Evolutionary conservation across 2,329 filamentous ascomycete genomes (phyloP), one percentile per base, ranked within the genome.

Genomic region (Colletotrichum spaethianum): DNA sequence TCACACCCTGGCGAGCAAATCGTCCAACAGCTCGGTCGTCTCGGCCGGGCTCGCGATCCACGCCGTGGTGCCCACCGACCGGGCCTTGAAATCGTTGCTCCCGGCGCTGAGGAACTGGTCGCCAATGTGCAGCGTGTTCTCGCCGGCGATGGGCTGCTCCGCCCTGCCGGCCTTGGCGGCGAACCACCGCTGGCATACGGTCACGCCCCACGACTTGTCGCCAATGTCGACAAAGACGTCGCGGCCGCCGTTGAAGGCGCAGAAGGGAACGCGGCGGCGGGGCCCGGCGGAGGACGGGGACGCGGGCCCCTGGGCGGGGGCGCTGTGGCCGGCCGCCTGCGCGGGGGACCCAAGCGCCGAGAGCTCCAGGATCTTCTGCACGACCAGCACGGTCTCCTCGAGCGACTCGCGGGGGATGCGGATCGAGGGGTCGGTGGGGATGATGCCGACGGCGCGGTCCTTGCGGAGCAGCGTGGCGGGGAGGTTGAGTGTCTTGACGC

Each of bases 201-300:
- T 88, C 3, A 99, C 96, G 75, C 96, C 96, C 93, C 95, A 97
- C 64, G 93, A 95, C 84, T 99, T 99, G 84, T 99, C 96, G 67
- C 96, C 96, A 78, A 99, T 98, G 81, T 99, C 96, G 65, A 99
- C 95, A 82, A 99, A 99, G 52, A 98, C 95, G 81, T 99, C 96
- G 74, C 96, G 96, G 14, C 96, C 96, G 65, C 96, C 96, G 81
- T 99, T 99, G 86, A 99, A 99, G 28, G 96, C 96, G 80, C 96
- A 99, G 79, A 98, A 99, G 0, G 96, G 96, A 40, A 99, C 85
- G 31, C 79, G 76, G 8, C 78, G 77, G 33, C 77, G 61, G 20
- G 26, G 7, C 4, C 42, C 26, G 31, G 28, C 26, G 28, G 62
- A 16, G 4, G 57, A 33, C 14, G 23, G 14, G 2, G 55, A 4